phyloP scores from a whole-genome alignment of 1,284 basidiomycete genomes.

The Ustilago trichophora region DNA sequence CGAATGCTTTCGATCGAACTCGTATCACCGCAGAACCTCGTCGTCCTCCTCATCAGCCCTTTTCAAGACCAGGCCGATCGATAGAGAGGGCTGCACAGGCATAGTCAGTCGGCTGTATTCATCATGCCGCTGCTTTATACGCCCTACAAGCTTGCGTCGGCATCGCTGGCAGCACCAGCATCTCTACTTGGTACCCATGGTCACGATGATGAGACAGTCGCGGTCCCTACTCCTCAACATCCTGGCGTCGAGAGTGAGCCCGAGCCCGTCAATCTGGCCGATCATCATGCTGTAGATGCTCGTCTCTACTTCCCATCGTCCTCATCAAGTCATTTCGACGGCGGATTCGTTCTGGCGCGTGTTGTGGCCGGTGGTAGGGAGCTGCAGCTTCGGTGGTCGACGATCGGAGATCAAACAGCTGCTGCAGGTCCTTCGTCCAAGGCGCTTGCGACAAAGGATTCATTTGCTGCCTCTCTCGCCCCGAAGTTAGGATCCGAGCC shows the following conservation, averaged over 20 bases:
- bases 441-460: conserved; percentile 5
- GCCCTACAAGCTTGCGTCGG: conserved; percentile 43
- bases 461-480: conserved; percentile 21
- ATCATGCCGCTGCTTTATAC: conserved; percentile 46
- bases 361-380: conserved; percentile 43
- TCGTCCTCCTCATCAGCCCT: too few relatives aligned
- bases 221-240: conserved; percentile 45
- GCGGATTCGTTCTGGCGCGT: conserved; percentile 46
- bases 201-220: conserved; percentile 28
- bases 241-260: conserved; percentile 28
- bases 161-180: conserved; percentile 25
- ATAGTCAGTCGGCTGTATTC: too few relatives aligned
- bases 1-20: too few relatives aligned
- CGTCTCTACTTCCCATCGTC: conserved; percentile 38
- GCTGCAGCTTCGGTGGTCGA: conserved; percentile 51
- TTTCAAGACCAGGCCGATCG: too few relatives aligned
- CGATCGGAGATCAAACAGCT: conserved; percentile 1
- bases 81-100: too few relatives aligned
- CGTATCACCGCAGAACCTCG: too few relatives aligned
- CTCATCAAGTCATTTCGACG: conserved; percentile 6
- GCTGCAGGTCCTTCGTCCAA: conserved; percentile 15
- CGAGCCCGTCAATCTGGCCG: conserved; percentile 15
- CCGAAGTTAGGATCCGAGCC: conserved; percentile 28
- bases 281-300: conserved; percentile 40
- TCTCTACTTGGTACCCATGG: conserved; percentile 2